Percentiles rank a stretch among this genome's conserved stretches.
These are phyloP conservation scores for Talaromyces sp. DNA, from an alignment of 2,329 filamentous ascomycete species.

Conservation along the genomic window DNA sequence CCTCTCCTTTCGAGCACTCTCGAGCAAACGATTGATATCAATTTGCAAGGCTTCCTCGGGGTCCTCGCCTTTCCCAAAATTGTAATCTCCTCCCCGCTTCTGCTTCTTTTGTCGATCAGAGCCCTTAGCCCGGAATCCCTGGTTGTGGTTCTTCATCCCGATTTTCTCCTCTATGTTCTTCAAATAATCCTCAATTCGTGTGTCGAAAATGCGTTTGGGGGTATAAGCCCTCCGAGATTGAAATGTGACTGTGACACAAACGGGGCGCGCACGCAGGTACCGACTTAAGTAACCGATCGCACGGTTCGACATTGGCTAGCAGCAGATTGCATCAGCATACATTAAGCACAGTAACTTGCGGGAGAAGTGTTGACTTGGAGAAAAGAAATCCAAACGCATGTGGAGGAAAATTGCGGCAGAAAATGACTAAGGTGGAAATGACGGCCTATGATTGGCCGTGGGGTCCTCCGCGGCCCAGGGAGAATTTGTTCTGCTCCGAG, in stretches of 20 bases:
- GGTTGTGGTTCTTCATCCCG: slow-evolving; percentile 18
- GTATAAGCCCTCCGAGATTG: neutral
- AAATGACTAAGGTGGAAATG: slow-evolving; percentile 4
- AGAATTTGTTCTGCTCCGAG: slow-evolving; percentile 22
- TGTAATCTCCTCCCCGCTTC: slow-evolving; percentile 50
- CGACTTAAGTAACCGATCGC: neutral
- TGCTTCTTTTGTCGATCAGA: slow-evolving; percentile 35
- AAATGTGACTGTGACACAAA: neutral
- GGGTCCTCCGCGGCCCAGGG: slow-evolving; percentile 14
- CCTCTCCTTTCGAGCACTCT: slow-evolving; percentile 20
- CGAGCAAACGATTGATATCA: slow-evolving; percentile 52
- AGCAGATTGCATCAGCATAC: neutral
- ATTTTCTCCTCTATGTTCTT: slow-evolving; percentile 10
- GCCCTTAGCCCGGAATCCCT: slow-evolving; percentile 15
- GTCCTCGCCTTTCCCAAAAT: slow-evolving; percentile 53
- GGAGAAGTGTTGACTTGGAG: neutral
- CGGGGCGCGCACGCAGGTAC: neutral
- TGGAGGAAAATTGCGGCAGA: slow-evolving; percentile 3
- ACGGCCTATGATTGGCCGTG: slow-evolving; percentile 8
- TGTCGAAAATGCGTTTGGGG: neutral
- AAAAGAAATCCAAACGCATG: neutral
- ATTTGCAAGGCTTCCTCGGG: slow-evolving; percentile 62
- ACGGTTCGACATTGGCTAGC: slow-evolving; percentile 7
- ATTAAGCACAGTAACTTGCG: neutral
- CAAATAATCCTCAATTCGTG: neutral